Evolutionary conservation across 1,284 basidiomycete species (phyloP).

Genomic region (Ceratobasidium sp.): DNA sequence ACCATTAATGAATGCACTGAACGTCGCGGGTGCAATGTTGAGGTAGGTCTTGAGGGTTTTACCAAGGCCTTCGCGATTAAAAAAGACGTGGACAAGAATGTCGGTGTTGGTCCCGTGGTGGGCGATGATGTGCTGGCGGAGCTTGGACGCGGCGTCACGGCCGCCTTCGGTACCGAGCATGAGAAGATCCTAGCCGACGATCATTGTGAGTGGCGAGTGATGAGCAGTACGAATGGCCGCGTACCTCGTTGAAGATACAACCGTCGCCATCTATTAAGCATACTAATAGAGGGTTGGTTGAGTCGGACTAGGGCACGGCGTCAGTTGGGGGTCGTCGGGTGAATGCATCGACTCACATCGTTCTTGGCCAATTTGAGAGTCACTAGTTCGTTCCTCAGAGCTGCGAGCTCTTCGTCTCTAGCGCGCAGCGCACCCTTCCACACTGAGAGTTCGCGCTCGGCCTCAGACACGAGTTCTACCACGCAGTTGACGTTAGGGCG

Average conservation of each 20-base stretch:
- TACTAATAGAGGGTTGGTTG: constrained; percentile 63
- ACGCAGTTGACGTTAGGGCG: background rate
- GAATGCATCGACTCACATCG: constrained; percentile 20
- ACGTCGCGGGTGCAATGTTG: constrained; percentile 60
- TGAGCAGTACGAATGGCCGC: background rate
- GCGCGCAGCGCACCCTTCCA: constrained; percentile 26
- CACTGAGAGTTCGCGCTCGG: constrained; percentile 30
- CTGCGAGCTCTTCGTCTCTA: constrained; percentile 12
- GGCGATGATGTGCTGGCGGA: constrained; percentile 67
- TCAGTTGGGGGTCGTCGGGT: background rate
- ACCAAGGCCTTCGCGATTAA: constrained; percentile 71
- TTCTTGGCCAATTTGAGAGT: constrained; percentile 15
- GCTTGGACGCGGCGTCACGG: constrained; percentile 64
- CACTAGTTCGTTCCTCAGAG: constrained; percentile 24
- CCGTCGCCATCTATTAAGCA: constrained; percentile 78
- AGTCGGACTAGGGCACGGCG: constrained; percentile 41
- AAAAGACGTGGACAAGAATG: constrained; percentile 74
- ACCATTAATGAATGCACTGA: constrained; percentile 74
- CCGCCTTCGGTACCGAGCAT: constrained; percentile 70
- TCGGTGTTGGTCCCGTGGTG: constrained; percentile 63
- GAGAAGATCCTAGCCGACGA: constrained; percentile 60
- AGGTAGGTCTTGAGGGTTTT: constrained; percentile 64
- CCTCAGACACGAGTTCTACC: constrained; percentile 30
- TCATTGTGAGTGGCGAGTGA: too few relatives aligned
- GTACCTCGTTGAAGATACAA: constrained; percentile 52